These are phyloP conservation scores for Pulveroboletus frians DNA, from an alignment of 768 basidiomycete genomes.

Conservation along the genomic window DNA sequence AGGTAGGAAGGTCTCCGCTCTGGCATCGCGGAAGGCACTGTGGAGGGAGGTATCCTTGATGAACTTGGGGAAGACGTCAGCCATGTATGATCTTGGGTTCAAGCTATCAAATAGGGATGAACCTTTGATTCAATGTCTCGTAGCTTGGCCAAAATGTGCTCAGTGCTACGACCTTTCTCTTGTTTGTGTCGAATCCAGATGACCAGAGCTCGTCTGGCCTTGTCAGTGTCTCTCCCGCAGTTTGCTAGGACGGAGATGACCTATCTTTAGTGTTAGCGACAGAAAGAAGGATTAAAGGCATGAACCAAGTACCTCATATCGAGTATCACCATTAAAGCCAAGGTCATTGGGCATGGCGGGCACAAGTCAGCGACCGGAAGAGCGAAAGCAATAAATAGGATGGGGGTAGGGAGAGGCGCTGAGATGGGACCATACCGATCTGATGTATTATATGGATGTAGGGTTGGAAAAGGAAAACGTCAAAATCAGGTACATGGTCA, in stretches of 20 bases:
- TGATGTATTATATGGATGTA: constrained; percentile 10
- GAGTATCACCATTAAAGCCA: constrained; percentile 28
- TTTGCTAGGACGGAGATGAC: constrained; percentile 32
- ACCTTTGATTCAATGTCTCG: constrained; percentile 28
- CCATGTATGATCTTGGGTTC: not conserved
- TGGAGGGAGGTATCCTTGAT: constrained; percentile 27
- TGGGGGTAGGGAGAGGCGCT: constrained; percentile 2
- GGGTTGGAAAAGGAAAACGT: constrained; percentile 9
- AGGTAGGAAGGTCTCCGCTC: constrained; percentile 27
- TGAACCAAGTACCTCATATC: constrained; percentile 21
- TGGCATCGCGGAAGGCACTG: constrained; percentile 31
- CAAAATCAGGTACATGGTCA: constrained; percentile 14
- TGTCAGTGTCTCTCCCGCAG: constrained; percentile 26
- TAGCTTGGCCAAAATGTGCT: constrained; percentile 28
- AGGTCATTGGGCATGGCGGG: constrained; percentile 22
- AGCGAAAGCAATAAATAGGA: not conserved
- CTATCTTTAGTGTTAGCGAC: constrained; percentile 11
- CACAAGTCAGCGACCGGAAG: not conserved
- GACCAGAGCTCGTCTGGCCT: constrained; percentile 25
- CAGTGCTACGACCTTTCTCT: constrained; percentile 24
- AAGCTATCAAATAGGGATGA: not conserved
- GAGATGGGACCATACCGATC: not conserved
- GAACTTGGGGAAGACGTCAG: constrained; percentile 18
- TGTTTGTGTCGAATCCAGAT: constrained; percentile 30
- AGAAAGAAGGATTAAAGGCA: not conserved